phyloP scores from a whole-genome alignment of 192 early-diverging fungal species.

The Coemansia sp. region DNA sequence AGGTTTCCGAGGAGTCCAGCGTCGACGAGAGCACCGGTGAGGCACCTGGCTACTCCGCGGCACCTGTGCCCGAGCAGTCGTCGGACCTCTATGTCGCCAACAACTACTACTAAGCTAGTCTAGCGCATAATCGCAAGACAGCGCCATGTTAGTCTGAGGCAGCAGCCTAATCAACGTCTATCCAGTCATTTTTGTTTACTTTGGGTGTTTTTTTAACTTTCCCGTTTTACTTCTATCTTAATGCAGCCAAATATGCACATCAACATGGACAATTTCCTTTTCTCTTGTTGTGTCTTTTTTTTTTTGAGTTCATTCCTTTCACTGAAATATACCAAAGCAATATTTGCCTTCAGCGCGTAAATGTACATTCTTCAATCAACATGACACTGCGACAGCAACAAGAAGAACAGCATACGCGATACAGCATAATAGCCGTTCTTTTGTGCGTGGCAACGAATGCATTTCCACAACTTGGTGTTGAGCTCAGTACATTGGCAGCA shows the following conservation, averaged over 20 bases:
- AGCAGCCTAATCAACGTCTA: constrained; percentile 17
- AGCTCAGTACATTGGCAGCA: constrained; percentile 3
- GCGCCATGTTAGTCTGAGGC: constrained; percentile 14
- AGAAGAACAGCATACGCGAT: not conserved
- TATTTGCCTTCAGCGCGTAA: too few species aligned
- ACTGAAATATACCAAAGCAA: too few species aligned
- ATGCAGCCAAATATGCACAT: too few species aligned
- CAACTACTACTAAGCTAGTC: constrained; percentile 36
- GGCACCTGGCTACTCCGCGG: constrained; percentile 11
- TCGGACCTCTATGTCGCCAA: constrained; percentile 23
- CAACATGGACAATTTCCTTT: not conserved
- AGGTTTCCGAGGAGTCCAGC: constrained; percentile 3
- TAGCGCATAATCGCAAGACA: not conserved
- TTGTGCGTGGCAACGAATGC: constrained; percentile 39
- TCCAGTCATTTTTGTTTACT: constrained; percentile 6
- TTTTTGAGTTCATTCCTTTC: constrained; percentile 1
- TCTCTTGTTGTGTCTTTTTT: not conserved
- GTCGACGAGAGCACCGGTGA: not conserved
- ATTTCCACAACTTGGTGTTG: constrained; percentile 17
- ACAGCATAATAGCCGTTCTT: constrained; percentile 14
- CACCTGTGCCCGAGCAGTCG: not conserved
- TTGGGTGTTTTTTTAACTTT: constrained; percentile 14
- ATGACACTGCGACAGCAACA: too few species aligned
- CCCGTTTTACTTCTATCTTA: not conserved
- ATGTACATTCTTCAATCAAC: too few species aligned